Conservation (phyloP, 2,329 filamentous ascomycete species). For the Sporothrix euskadiensis region DNA sequence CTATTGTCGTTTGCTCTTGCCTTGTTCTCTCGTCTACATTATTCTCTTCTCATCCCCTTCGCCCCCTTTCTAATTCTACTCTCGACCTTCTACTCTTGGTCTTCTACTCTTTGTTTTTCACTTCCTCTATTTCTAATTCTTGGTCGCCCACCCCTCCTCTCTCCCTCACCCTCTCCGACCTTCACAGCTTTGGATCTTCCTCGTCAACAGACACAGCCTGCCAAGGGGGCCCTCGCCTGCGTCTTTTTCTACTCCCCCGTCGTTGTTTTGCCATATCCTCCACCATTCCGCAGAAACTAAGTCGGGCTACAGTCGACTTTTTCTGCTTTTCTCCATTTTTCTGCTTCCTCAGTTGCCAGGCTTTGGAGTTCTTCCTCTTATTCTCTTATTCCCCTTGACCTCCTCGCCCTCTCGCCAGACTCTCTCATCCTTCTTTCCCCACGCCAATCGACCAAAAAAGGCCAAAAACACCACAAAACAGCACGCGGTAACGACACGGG, state of each 20-base stretch:
- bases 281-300: constrained; percentile 10
- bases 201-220: background rate
- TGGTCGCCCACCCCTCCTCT: background rate
- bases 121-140: constrained; percentile 23
- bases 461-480: background rate
- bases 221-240: background rate
- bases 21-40: constrained; percentile 16
- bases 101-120: constrained; percentile 5
- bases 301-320: constrained; percentile 12
- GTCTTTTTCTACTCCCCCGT: constrained; percentile 24
- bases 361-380: background rate
- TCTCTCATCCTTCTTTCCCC: background rate
- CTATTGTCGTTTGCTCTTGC: constrained; percentile 11
- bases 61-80: constrained; percentile 7
- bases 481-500: background rate
- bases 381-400: constrained; percentile 6
- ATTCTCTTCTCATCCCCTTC: constrained; percentile 13
- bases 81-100: background rate
- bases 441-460: background rate
- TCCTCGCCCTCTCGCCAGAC: background rate
- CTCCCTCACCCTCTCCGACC: background rate
- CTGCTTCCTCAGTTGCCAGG: background rate
- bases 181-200: background rate
- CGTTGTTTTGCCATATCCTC: constrained; percentile 7
- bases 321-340: constrained; percentile 9